Evolutionary conservation across 306 rosid species (phyloP), one percentile per base, ranked within the genome.

Genomic region (Fragaria iinumae): DNA sequence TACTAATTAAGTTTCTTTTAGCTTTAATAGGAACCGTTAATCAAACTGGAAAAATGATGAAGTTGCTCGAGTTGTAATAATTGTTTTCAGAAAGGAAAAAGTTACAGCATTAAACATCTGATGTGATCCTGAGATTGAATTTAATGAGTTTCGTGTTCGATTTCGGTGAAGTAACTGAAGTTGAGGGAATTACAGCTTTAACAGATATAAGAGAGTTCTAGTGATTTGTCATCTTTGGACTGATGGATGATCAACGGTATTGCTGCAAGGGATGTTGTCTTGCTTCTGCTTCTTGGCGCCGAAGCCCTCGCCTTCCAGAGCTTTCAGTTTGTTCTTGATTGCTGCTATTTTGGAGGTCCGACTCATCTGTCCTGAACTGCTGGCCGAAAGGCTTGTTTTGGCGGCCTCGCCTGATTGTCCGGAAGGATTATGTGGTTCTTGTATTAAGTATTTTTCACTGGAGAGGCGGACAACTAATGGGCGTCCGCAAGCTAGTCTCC

Each of bases 391-490:
- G 71, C 88, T 84, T 39, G 87, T 76, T 85, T 84, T 92, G 71
- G 76, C 83, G 52, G 87, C 83, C 75, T 87, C 90, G 4, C 89
- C 72, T 0, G 13, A 27, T 43, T 81, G 77, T 84, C 84, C 85
- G 20, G 83, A 73, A 79, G 84, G 78, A 76, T 65, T 84, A 23
- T 81, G 83, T 16, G 84, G 49, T n/a, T 88, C 52, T 81, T 92
- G 91, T 29, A 73, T 57, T 41, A 69, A 25, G 75, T 67, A 71
- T 55, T 87, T 90, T 85, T 92, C 91, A 32, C 90, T 80, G 0
- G 97, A 96, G 1, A 90, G 88, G 11, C 93, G 97, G 65, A 95
- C 97, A 2, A 92, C 88, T 85, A 95, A n/a, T 0, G 97, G 97
- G 52, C 99, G 89, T 66, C 99, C 91, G 38, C 96, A 83, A 44